Evolutionary conservation across 2,329 filamentous ascomycete genomes (phyloP).

Genomic region (Myriosclerotinia curreyana): DNA sequence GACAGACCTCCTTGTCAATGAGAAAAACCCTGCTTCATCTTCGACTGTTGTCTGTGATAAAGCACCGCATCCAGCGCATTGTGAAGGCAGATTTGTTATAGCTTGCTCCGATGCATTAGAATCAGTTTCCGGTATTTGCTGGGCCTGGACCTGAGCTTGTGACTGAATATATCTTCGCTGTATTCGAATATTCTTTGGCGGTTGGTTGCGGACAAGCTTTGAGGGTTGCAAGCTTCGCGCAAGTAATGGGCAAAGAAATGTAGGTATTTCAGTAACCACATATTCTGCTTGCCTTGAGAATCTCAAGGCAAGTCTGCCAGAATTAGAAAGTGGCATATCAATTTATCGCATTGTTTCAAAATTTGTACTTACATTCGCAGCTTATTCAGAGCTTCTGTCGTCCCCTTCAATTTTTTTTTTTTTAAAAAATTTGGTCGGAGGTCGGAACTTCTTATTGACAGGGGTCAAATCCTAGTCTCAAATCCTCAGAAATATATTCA

Average conservation of each 20-base stretch:
- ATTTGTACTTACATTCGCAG: background rate
- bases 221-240: constrained; percentile 7
- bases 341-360: background rate
- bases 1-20: constrained; percentile 51
- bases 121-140: background rate
- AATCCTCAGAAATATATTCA: constrained; percentile 24
- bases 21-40: constrained; percentile 55
- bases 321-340: constrained; percentile 20
- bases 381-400: background rate
- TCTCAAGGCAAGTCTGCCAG: constrained; percentile 20
- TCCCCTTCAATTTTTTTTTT: no score
- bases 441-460: constrained; percentile 17
- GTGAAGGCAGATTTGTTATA: constrained; percentile 47
- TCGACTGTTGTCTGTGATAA: constrained; percentile 55
- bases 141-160: background rate
- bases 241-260: constrained; percentile 49
- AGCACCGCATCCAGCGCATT: constrained; percentile 64
- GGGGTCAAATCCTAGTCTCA: constrained; percentile 18
- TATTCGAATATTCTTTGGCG: background rate
- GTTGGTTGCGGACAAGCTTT: background rate
- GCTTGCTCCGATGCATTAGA: background rate
- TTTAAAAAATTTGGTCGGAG: constrained; percentile 23
- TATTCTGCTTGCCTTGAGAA: constrained; percentile 25
- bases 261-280: constrained; percentile 43
- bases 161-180: constrained; percentile 21